These are phyloP conservation scores for Irpex sp. DNA, from an alignment of 1,284 basidiomycete species.

Conservation along the genomic window DNA sequence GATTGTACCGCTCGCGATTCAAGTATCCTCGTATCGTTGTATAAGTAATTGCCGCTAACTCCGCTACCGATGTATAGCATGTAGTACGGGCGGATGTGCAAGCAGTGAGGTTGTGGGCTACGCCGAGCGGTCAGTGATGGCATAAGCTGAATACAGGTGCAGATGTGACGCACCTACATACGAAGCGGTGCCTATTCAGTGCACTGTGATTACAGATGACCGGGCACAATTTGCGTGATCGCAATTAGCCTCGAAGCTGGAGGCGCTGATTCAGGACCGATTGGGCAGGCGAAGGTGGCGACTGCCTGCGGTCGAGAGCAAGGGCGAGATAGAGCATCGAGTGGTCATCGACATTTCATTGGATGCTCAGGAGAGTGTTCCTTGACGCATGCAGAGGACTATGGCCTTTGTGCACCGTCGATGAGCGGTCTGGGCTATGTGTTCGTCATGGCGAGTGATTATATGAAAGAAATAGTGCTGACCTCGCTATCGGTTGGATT, in stretches of 20 bases:
- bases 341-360: not conserved
- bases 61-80: not conserved
- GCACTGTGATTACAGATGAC: not conserved
- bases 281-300: not conserved
- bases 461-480: not conserved
- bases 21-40: not conserved
- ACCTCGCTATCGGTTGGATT: not conserved
- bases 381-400: not conserved
- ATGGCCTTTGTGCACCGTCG: not conserved
- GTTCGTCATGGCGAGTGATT: not conserved
- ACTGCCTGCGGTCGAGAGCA: not conserved
- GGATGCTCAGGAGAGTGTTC: not conserved
- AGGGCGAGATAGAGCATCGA: not conserved
- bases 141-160: constrained; percentile 1
- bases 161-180: not conserved
- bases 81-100: not conserved
- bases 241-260: not conserved
- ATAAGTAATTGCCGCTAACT: not conserved
- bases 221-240: not conserved
- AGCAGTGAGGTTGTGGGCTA: not conserved
- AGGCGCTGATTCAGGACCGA: not conserved
- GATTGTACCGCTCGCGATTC: no score
- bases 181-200: not conserved
- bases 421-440: not conserved
- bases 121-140: not conserved